Conservation (phyloP, 2,329 filamentous ascomycete species). For the Stachybotrys elegans region DNA sequence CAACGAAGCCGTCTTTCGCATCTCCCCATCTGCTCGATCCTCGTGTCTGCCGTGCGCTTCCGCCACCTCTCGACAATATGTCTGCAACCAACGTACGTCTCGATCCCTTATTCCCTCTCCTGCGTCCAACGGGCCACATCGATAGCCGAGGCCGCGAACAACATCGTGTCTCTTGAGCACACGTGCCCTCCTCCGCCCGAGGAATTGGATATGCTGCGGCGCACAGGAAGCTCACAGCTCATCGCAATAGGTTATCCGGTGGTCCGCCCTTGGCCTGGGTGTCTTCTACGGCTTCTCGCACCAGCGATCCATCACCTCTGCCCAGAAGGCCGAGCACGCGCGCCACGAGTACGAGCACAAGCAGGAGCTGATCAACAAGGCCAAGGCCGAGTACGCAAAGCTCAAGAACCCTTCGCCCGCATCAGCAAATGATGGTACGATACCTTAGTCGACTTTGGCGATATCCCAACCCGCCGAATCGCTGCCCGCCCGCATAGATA, state of each 20-base stretch:
- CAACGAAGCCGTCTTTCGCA: conserved; percentile 28
- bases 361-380: conserved; percentile 84
- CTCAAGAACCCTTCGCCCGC: conserved; percentile 51
- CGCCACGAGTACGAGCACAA: conserved; percentile 87
- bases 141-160: too few species aligned
- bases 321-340: conserved; percentile 64
- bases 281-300: conserved; percentile 95
- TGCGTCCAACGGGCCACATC: too few species aligned
- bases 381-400: conserved; percentile 86
- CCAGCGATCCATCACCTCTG: conserved; percentile 72
- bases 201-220: too few species aligned
- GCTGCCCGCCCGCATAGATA: neutral
- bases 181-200: too few species aligned
- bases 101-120: neutral
- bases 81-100: conserved; percentile 57
- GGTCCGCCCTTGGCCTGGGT: conserved; percentile 86
- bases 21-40: conserved; percentile 28
- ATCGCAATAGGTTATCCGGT: conserved; percentile 98
- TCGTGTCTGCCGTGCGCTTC: conserved; percentile 33
- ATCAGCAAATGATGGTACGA: conserved; percentile 27
- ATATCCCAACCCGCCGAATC: too few species aligned
- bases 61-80: conserved; percentile 47
- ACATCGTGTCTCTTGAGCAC: too few species aligned
- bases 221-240: too few species aligned
- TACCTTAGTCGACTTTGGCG: conserved; percentile 4